These are phyloP conservation scores for Komagataella populi DNA, from an alignment of 805 yeast genomes.

Conservation along the genomic window DNA sequence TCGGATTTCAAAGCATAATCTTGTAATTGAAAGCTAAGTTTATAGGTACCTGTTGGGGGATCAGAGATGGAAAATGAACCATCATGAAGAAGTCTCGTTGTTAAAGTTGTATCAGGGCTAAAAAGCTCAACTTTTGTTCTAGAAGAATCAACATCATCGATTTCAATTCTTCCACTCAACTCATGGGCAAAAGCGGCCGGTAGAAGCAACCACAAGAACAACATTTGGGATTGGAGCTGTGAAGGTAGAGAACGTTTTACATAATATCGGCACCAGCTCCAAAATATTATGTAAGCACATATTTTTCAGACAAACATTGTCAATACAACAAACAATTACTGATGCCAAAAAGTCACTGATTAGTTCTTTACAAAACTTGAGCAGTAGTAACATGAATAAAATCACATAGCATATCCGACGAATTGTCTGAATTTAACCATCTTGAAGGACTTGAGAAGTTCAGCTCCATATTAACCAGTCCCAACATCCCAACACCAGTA, in stretches of 20 bases:
- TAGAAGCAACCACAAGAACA: background rate
- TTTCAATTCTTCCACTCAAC: slow-evolving; percentile 14
- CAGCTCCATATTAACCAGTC: background rate
- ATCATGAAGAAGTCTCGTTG: background rate
- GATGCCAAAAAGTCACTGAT: too few relatives aligned
- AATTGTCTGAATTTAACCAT: too few relatives aligned
- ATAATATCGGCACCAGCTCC: too few relatives aligned
- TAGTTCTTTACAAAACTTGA: too few relatives aligned
- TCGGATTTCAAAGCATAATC: background rate
- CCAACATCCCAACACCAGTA: background rate
- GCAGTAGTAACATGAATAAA: too few relatives aligned
- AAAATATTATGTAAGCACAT: background rate
- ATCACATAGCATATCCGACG: background rate
- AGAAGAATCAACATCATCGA: background rate
- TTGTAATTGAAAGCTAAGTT: background rate
- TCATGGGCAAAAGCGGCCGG: slow-evolving; percentile 15
- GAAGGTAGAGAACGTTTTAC: background rate
- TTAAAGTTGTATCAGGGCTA: background rate
- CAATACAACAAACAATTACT: too few relatives aligned
- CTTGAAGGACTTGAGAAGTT: background rate
- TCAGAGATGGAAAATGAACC: background rate
- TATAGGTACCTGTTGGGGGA: background rate
- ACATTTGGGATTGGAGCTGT: background rate
- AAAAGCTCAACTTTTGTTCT: background rate
- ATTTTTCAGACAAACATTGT: too few relatives aligned